phyloP scores from a whole-genome alignment of 805 yeast species.

The Dipodascus albidus region DNA sequence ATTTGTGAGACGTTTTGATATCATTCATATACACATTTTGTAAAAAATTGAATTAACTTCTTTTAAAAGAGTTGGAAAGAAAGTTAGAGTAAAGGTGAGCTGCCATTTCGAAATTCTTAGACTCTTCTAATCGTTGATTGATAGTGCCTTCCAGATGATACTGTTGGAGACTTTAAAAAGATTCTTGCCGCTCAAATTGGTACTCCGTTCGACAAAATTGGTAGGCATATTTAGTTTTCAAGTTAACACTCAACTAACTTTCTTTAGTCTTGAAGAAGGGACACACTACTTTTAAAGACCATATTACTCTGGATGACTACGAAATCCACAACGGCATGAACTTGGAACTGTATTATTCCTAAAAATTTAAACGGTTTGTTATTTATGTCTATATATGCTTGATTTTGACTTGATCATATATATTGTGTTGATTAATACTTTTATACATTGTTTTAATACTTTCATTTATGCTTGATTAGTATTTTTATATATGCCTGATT shows the following conservation, averaged over 20 bases:
- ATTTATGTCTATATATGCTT: too few relatives aligned
- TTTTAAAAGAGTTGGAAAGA: constrained; percentile 60
- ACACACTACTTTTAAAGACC: constrained; percentile 73
- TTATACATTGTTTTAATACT: too few relatives aligned
- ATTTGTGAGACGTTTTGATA: too few relatives aligned
- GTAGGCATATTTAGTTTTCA: constrained; percentile 14
- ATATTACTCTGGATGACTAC: constrained; percentile 85
- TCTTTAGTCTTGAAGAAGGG: constrained; percentile 70
- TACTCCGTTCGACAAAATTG: constrained; percentile 44
- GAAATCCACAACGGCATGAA: constrained; percentile 86
- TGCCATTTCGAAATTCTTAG: background rate
- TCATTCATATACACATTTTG: too few relatives aligned
- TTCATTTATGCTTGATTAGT: too few relatives aligned
- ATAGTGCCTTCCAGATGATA: constrained; percentile 66
- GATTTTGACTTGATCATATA: too few relatives aligned
- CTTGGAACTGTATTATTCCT: constrained; percentile 52
- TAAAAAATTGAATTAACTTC: background rate
- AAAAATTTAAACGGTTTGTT: background rate
- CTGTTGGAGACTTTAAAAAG: constrained; percentile 83
- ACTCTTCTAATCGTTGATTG: background rate
- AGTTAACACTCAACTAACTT: background rate
- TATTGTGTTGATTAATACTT: too few relatives aligned
- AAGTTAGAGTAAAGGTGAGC: constrained; percentile 58
- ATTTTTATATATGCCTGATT: too few relatives aligned
- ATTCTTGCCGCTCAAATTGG: constrained; percentile 77